Evolutionary conservation across 306 rosid genomes (phyloP).

Genomic region (Neltuma alba): DNA sequence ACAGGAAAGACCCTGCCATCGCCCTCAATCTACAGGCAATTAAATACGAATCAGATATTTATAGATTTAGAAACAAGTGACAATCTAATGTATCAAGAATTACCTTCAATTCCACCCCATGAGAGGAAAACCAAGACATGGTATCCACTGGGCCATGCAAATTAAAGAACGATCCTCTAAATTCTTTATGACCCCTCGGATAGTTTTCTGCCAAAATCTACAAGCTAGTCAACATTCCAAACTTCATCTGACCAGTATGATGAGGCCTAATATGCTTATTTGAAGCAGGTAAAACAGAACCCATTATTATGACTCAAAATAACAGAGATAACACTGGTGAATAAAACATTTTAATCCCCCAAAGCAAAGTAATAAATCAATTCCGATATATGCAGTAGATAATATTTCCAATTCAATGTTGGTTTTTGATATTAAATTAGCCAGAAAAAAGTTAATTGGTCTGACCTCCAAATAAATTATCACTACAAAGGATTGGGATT

Average conservation of each 20-base stretch:
- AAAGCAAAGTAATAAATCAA: constrained; percentile 10
- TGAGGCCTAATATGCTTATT: constrained; percentile 16
- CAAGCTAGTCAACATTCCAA: constrained; percentile 40
- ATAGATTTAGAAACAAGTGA: constrained; percentile 31
- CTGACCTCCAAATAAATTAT: not conserved
- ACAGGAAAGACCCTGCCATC: constrained; percentile 97
- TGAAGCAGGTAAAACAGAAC: constrained; percentile 25
- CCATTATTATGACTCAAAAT: constrained; percentile 13
- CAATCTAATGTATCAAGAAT: constrained; percentile 35
- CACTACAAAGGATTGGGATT: not conserved
- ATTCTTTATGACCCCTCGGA: constrained; percentile 92
- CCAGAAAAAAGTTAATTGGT: not conserved
- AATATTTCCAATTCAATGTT: constrained; percentile 7
- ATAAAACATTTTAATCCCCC: not conserved
- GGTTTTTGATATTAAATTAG: not conserved
- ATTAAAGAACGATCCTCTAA: constrained; percentile 85
- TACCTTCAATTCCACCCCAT: constrained; percentile 94
- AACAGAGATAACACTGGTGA: not conserved
- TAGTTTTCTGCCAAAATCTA: constrained; percentile 92
- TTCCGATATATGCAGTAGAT: constrained; percentile 6
- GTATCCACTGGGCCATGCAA: constrained; percentile 76
- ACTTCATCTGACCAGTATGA: constrained; percentile 10
- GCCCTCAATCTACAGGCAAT: constrained; percentile 68
- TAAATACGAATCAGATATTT: constrained; percentile 35
- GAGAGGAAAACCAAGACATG: constrained; percentile 93